Base-by-base conservation (phyloP, 2,329 filamentous ascomycete species). In the Hypocrella siamensis region DNA sequence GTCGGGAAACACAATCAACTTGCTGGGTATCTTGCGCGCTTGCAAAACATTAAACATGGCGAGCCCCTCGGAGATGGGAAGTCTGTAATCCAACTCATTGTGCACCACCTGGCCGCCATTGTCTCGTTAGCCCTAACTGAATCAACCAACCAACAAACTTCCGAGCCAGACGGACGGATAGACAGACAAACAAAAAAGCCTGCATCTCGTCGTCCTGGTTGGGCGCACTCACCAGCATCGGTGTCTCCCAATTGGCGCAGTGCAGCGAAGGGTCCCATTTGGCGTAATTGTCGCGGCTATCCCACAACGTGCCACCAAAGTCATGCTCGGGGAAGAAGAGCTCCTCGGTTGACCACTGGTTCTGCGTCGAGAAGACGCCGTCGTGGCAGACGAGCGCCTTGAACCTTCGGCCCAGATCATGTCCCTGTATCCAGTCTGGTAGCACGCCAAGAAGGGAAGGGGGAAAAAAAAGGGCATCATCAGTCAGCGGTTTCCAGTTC, bases 311-410 rank as follows among this genome's bases (percentile, higher is more conserved):
- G 28, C 73, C 73, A 16, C 67, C 67, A 52, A 79, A 75, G 44
- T 79, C 75, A 42, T 77, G 75, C 38, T 75, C 59, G 0, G 73
- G 68, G 56, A 79, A 79, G 60, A 77, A 79, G n/a, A 79, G 60
- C 51, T 79, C 75, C 40, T 79, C 75, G 5, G 68, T 73, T 2
- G 64, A 53, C 58, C 72, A 78, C 52, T 75, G 69, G 42, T 64
- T 73, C 31, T 74, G 57, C 2, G 74, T 78, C 44, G 74, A 79
- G 53, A 86, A 90, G 33, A 86, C 78, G 30, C 85, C 85, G 43
- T 93, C 84, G 49, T 93, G 85, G 44, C 77, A 85, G 18, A 93
- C 84, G 4, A 94, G 65, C 0, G 84, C 84, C 53, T 83, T 83
- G 67, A 94, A 92, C 42, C 79, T 74, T 18, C 82, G 74, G 15